Percentiles rank a stretch among this genome's conserved stretches.
Evolutionary conservation across 2,329 filamentous ascomycete species (phyloP).

Genomic region (Cryphonectria carpinicola): DNA sequence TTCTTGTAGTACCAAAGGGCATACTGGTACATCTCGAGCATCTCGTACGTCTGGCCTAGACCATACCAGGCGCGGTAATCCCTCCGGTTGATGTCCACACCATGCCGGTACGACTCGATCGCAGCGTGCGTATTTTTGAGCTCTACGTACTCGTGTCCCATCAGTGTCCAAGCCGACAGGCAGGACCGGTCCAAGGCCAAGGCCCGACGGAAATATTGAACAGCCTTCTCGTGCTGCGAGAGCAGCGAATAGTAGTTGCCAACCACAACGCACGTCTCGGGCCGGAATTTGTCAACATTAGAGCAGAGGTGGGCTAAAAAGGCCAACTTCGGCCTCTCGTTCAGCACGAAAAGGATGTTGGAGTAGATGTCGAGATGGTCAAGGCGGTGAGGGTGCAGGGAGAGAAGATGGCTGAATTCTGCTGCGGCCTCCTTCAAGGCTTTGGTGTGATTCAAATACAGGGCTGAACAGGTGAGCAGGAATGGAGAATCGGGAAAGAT

Average conservation of each 20-base stretch:
- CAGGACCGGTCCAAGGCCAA: slow-evolving; percentile 88
- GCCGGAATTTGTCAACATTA: slow-evolving; percentile 91
- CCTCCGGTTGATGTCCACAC: slow-evolving; percentile 92
- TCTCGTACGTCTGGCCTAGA: slow-evolving; percentile 93
- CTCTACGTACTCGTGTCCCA: slow-evolving; percentile 99
- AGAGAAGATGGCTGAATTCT: slow-evolving; percentile 78
- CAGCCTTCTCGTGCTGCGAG: slow-evolving; percentile 95
- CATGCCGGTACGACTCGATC: slow-evolving; percentile 93
- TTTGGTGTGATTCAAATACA: slow-evolving; percentile 90
- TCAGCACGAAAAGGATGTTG: slow-evolving; percentile 95
- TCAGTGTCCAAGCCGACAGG: slow-evolving; percentile 94
- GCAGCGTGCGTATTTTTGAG: slow-evolving; percentile 98
- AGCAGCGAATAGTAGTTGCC: slow-evolving; percentile 97
- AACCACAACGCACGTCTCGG: slow-evolving; percentile 94
- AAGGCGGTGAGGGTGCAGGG: slow-evolving; percentile 73
- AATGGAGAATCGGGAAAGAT: slow-evolving; percentile 91
- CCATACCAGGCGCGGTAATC: slow-evolving; percentile 99
- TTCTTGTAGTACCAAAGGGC: slow-evolving; percentile 98
- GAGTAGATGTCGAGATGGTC: slow-evolving; percentile 95
- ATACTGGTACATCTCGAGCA: slow-evolving; percentile 97
- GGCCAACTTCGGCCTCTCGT: slow-evolving; percentile 82
- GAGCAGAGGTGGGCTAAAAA: slow-evolving; percentile 92
- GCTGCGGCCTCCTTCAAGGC: slow-evolving; percentile 71
- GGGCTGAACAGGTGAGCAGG: slow-evolving; percentile 83
- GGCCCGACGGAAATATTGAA: slow-evolving; percentile 95